A percentile compares a stretch with the other conserved stretches of the same genome.
phyloP scores from a whole-genome alignment of 257 asterid genomes.

The Henckelia pumila region DNA sequence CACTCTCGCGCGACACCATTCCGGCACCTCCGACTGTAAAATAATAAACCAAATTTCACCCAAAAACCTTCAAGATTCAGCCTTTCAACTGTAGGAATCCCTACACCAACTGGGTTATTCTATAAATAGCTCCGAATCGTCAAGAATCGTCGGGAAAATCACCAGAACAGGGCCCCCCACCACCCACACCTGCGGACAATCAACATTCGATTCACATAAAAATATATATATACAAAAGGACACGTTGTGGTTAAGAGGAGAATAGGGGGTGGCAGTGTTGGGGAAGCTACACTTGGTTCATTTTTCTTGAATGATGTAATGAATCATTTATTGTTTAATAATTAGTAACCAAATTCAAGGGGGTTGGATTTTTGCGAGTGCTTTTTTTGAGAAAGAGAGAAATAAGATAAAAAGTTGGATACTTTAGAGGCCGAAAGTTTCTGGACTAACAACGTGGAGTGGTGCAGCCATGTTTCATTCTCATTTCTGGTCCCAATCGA shows the following conservation, averaged over 20 bases:
- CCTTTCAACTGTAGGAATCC: constrained; percentile 4
- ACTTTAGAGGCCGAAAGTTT: constrained; percentile 7
- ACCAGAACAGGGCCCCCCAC: background rate
- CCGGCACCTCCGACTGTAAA: background rate
- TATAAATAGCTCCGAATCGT: background rate
- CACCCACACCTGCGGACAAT: background rate
- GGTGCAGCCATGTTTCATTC: background rate
- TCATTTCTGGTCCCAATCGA: background rate
- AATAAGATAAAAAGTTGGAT: too few relatives aligned
- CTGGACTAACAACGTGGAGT: background rate
- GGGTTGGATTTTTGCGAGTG: too few relatives aligned
- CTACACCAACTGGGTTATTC: background rate
- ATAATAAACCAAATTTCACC: background rate
- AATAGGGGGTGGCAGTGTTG: background rate
- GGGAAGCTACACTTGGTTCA: background rate
- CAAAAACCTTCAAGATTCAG: constrained; percentile 13
- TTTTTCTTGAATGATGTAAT: background rate
- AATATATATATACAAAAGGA: background rate
- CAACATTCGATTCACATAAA: background rate
- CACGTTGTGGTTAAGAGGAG: background rate
- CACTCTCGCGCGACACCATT: constrained; percentile 39
- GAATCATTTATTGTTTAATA: background rate
- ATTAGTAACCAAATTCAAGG: too few relatives aligned
- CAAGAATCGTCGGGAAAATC: background rate
- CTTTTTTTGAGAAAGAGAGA: too few relatives aligned